Conservation (phyloP, 192 early-diverging fungal species). For the Coemansia sp. region DNA sequence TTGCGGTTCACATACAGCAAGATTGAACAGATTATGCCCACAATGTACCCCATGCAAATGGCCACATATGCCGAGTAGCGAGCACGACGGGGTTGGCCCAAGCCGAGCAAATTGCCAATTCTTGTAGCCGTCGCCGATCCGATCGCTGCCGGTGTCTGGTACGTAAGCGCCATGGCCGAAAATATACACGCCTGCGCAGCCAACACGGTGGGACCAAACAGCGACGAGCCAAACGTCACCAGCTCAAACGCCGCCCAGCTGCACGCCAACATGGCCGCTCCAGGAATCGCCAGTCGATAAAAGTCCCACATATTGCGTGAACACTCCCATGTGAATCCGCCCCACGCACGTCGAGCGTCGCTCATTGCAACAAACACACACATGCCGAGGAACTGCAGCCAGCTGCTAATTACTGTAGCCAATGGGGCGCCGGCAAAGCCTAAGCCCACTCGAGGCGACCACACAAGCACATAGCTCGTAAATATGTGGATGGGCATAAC, state of each 20-base stretch:
- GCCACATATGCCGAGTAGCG: conserved; percentile 58
- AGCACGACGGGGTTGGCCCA: conserved; percentile 58
- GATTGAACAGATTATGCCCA: conserved; percentile 60
- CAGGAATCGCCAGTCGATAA: conserved; percentile 74
- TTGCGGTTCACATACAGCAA: conserved; percentile 60
- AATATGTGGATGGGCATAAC: conserved; percentile 38
- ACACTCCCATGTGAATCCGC: conserved; percentile 69
- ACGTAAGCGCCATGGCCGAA: conserved; percentile 68
- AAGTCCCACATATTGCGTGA: conserved; percentile 64
- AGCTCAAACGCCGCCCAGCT: conserved; percentile 86
- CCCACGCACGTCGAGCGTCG: conserved; percentile 66
- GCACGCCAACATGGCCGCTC: conserved; percentile 78
- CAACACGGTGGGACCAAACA: conserved; percentile 71
- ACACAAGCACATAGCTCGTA: conserved; percentile 44
- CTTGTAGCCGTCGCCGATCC: conserved; percentile 76
- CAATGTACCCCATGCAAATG: conserved; percentile 58
- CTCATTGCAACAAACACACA: conserved; percentile 55
- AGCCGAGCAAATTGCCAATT: conserved; percentile 74
- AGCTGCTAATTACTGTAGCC: conserved; percentile 65
- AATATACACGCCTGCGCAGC: conserved; percentile 83
- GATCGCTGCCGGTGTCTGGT: conserved; percentile 69
- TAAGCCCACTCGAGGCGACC: conserved; percentile 51
- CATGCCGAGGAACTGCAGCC: conserved; percentile 59
- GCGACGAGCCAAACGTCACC: conserved; percentile 70
- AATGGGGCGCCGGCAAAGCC: conserved; percentile 73